Conservation (phyloP, 495 filamentous ascomycete genomes). For the Penicillium robsamsonii region DNA sequence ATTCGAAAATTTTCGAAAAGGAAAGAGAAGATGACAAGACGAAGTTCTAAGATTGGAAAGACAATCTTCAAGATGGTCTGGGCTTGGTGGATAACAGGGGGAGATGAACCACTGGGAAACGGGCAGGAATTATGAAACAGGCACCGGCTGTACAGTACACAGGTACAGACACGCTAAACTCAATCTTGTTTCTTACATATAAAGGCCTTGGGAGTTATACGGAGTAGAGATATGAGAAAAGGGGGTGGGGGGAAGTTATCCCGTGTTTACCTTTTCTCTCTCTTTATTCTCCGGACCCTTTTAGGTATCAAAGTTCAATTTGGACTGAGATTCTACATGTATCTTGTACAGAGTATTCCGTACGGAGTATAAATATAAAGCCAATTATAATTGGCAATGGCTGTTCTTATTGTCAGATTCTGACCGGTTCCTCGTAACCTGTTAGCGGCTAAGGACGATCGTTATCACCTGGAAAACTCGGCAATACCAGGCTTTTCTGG, state of each 20-base stretch:
- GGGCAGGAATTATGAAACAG: constrained; percentile 11
- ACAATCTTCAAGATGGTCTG: constrained; percentile 20
- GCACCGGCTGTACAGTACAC: neutral
- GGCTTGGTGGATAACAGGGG: constrained; percentile 15
- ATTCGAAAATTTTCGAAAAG: constrained; percentile 16
- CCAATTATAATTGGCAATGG: neutral
- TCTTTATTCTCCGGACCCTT: neutral
- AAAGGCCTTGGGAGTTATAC: neutral
- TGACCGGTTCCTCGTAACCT: constrained; percentile 8
- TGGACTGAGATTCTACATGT: neutral
- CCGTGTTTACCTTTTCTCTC: constrained; percentile 3
- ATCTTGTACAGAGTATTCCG: neutral
- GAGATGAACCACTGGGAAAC: constrained; percentile 9
- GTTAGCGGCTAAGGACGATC: constrained; percentile 20
- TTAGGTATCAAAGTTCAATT: neutral
- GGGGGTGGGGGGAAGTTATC: neutral
- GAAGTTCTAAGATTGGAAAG: constrained; percentile 14
- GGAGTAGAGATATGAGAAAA: neutral
- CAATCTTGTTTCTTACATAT: neutral
- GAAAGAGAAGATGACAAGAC: constrained; percentile 13
- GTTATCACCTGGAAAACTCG: constrained; percentile 19
- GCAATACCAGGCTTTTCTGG: neutral
- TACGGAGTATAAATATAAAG: neutral
- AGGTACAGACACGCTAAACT: constrained; percentile 4
- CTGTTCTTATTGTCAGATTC: neutral